A percentile compares a stretch with the other conserved stretches of the same genome.
phyloP scores from a whole-genome alignment of 345 rosid species.

The Boechera retrofracta region DNA sequence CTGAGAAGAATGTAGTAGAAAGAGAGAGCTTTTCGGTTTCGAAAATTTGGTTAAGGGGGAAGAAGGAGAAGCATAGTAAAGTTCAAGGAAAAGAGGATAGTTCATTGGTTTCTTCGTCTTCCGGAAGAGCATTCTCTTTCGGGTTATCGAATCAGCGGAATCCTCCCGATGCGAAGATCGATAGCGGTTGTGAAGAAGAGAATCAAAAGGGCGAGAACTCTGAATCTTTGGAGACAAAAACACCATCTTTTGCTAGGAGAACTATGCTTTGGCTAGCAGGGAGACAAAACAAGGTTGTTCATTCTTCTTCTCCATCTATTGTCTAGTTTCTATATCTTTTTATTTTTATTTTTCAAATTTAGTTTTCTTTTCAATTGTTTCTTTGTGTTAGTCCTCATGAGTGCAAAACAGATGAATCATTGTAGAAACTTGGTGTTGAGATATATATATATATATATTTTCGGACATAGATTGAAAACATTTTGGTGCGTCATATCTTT shows the following conservation, averaged over 20 bases:
- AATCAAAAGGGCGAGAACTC: constrained; percentile 40
- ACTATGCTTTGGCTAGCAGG: constrained; percentile 92
- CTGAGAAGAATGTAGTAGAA: constrained; percentile 37
- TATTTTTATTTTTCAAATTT: constrained; percentile 4
- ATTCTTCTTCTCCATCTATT: constrained; percentile 67
- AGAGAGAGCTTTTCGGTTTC: constrained; percentile 89
- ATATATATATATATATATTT: constrained; percentile 10
- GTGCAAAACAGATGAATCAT: constrained; percentile 37
- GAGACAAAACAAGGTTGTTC: constrained; percentile 91
- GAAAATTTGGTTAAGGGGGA: constrained; percentile 84
- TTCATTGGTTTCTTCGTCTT: constrained; percentile 42
- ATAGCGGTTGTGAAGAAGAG: constrained; percentile 41
- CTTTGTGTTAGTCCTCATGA: constrained; percentile 32
- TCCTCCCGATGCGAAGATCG: constrained; percentile 46
- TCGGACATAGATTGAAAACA: constrained; percentile 30
- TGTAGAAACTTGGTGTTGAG: constrained; percentile 40
- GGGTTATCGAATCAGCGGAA: constrained; percentile 32
- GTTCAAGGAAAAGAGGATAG: constrained; percentile 41
- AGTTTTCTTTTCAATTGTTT: constrained; percentile 24
- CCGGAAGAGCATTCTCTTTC: constrained; percentile 74
- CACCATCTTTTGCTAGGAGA: constrained; percentile 95
- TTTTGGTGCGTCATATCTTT: constrained; percentile 16
- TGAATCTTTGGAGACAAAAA: constrained; percentile 49
- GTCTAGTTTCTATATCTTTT: constrained; percentile 35
- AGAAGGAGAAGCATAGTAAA: constrained; percentile 56